These are phyloP conservation scores for Tausonia pullulans DNA, from an alignment of 1,284 basidiomycete genomes.

Conservation along the genomic window DNA sequence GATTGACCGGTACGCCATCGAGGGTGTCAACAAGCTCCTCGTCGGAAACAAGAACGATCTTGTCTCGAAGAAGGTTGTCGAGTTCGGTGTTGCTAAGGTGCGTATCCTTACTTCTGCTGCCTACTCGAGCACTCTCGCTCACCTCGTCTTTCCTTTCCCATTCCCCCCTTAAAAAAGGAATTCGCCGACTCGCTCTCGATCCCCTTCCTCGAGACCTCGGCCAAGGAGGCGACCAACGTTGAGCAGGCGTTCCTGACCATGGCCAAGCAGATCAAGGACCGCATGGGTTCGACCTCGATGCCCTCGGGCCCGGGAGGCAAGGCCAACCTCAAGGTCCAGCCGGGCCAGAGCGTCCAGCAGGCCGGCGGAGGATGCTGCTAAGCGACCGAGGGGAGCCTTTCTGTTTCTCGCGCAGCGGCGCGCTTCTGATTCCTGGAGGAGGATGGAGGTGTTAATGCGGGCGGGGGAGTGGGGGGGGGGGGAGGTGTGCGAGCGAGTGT, in stretches of 20 bases:
- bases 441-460: too few species aligned
- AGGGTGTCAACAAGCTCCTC: constrained; percentile 95
- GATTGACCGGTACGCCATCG: constrained; percentile 97
- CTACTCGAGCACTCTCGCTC: not conserved
- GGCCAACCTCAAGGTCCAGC: constrained; percentile 40
- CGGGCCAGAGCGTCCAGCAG: constrained; percentile 65
- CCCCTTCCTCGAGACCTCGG: constrained; percentile 96
- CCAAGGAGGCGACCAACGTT: constrained; percentile 97
- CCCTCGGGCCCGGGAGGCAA: constrained; percentile 38
- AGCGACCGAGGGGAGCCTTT: constrained; percentile 18
- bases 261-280: constrained; percentile 98
- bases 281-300: constrained; percentile 40
- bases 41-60: constrained; percentile 98
- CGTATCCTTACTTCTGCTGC: constrained; percentile 21
- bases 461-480: too few species aligned
- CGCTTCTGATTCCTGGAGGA: too few species aligned
- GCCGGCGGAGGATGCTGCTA: constrained; percentile 63
- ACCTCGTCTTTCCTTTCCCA: not conserved
- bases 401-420: not conserved
- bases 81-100: constrained; percentile 93
- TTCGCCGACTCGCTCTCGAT: constrained; percentile 92
- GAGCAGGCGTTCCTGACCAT: constrained; percentile 99
- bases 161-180: constrained; percentile 45
- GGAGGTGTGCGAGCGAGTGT: too few species aligned
- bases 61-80: constrained; percentile 97